These are phyloP conservation scores for Theobroma cacao DNA, from an alignment of 345 rosid genomes.

Conservation along the genomic window DNA sequence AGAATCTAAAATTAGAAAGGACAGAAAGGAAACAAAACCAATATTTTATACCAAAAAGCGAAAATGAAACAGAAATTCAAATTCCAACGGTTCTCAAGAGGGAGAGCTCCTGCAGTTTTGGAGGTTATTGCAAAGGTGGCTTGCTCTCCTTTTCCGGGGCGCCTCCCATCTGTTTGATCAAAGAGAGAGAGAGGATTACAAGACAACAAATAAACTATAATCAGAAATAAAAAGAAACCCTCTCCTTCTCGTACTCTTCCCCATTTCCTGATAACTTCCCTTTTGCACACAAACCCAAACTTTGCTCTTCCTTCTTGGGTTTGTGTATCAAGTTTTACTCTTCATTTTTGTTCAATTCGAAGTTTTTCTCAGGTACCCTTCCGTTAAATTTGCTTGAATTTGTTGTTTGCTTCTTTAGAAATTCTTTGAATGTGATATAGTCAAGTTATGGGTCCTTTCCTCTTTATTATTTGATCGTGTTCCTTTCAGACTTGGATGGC, in stretches of 20 bases:
- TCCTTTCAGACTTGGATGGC: neutral
- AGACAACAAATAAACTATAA: neutral
- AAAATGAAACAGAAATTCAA: conserved; percentile 1
- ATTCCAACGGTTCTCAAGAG: conserved; percentile 2
- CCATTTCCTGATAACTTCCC: neutral
- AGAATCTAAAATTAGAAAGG: neutral
- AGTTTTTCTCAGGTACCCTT: conserved; percentile 11
- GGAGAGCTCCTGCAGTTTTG: neutral
- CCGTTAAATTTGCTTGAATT: neutral
- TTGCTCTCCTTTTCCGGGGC: conserved; percentile 24
- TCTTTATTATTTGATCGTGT: neutral
- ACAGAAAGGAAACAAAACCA: neutral
- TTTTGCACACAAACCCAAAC: conserved; percentile 16
- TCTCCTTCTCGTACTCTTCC: neutral
- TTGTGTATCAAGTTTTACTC: conserved; percentile 8
- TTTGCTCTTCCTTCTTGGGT: neutral
- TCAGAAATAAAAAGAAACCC: neutral
- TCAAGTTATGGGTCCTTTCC: neutral
- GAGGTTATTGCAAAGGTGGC: neutral
- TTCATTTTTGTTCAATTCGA: neutral
- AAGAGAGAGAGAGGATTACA: neutral
- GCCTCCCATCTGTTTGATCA: conserved; percentile 36
- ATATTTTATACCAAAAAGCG: neutral
- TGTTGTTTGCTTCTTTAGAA: neutral
- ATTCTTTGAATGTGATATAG: neutral